These are phyloP conservation scores for Laburnicola sp. DNA, from an alignment of 2,329 filamentous ascomycete species.

Conservation along the genomic window DNA sequence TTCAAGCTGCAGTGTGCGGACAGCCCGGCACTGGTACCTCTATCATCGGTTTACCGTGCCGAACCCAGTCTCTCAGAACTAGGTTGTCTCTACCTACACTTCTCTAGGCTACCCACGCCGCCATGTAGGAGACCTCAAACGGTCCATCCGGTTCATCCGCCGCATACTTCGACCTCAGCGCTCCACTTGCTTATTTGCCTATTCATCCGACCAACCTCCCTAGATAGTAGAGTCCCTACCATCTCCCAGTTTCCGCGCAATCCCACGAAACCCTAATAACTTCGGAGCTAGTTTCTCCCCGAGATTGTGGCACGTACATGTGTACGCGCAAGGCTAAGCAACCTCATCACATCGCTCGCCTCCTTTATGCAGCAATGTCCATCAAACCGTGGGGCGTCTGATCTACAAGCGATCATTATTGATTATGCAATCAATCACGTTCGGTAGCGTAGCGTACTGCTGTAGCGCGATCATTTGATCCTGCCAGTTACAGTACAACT, in stretches of 20 bases:
- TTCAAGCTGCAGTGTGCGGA: neutral
- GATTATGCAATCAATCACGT: neutral
- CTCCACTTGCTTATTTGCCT: neutral
- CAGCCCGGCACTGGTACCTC: neutral
- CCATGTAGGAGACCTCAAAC: no score
- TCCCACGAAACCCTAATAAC: neutral
- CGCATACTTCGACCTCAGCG: neutral
- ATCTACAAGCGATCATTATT: neutral
- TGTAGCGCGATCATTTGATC: neutral
- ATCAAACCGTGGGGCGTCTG: slow-evolving; percentile 4
- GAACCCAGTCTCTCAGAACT: neutral
- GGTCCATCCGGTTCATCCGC: no score
- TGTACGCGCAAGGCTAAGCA: slow-evolving; percentile 1
- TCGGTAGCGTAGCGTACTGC: neutral
- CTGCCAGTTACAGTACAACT: neutral
- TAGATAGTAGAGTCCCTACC: neutral
- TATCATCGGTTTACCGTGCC: neutral
- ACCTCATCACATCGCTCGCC: slow-evolving; percentile 1
- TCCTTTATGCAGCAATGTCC: neutral
- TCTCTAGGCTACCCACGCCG: no score
- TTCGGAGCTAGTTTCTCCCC: neutral
- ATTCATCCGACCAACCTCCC: neutral
- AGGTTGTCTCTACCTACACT: no score
- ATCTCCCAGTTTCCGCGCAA: neutral
- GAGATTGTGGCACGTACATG: neutral